These are phyloP conservation scores for Ceratobasidium sp. DNA, from an alignment of 1,284 basidiomycete genomes.

Conservation along the genomic window DNA sequence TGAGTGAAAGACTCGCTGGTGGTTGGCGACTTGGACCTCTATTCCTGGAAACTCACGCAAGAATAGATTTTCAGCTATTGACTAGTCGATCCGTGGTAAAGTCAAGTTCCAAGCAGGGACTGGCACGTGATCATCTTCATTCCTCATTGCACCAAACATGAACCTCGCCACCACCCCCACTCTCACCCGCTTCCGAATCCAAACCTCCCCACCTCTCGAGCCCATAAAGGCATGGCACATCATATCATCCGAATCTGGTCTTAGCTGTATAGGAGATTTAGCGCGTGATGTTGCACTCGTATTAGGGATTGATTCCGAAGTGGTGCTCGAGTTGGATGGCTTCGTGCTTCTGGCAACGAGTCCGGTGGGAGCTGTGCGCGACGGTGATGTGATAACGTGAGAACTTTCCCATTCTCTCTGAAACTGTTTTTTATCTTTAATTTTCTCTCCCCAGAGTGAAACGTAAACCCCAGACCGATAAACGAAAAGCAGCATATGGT, in stretches of 20 bases:
- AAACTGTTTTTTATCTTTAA: background rate
- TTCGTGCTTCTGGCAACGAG: slow-evolving; percentile 21
- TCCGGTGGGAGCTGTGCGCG: slow-evolving; percentile 20
- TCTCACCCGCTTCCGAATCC: slow-evolving; percentile 7
- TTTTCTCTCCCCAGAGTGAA: background rate
- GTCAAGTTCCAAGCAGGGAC: background rate
- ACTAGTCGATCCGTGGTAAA: background rate
- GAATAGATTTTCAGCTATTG: background rate
- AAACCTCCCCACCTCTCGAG: slow-evolving; percentile 20
- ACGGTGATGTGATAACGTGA: slow-evolving; percentile 16
- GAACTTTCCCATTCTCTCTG: background rate
- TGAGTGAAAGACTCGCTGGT: too few relatives aligned
- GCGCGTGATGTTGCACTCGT: background rate
- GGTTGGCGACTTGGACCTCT: too few relatives aligned
- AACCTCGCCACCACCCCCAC: background rate
- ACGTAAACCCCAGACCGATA: background rate
- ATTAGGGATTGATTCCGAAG: background rate
- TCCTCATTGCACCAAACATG: background rate
- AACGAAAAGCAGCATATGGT: slow-evolving; percentile 7
- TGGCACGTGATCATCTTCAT: background rate
- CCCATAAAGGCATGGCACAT: slow-evolving; percentile 28
- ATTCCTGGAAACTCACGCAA: background rate
- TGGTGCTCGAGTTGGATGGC: slow-evolving; percentile 25
- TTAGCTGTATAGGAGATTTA: background rate
- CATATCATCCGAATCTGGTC: background rate